Evolutionary conservation across 1,284 basidiomycete species (phyloP), one percentile per base, ranked within the genome.

Genomic region (Ganoderma multipileum): DNA sequence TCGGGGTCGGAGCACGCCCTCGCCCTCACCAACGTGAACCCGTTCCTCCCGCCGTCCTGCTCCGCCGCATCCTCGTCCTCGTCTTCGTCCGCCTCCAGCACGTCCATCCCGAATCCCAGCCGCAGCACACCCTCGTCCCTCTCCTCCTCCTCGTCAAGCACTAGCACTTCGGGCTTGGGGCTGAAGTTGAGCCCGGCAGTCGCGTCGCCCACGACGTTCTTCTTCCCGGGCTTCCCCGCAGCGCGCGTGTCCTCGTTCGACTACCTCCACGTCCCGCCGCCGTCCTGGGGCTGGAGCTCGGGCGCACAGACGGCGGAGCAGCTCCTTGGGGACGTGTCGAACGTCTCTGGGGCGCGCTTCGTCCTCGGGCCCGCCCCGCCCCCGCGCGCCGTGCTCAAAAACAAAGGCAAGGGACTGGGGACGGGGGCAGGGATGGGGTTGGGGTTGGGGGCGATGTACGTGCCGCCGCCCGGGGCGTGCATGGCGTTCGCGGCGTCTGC

Each of bases 191-290:
- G 38, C 58, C 39, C 58, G n/a, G 23, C 58, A 6, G 23, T 26
- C 33, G 58, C 58, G 38, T 60, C 58, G 12, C 58, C 58, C 38
- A 38, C 58, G 23, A 14, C 36, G 38, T 39, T 60, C 58, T 60
- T 39, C 23, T 60, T 60, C 39, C 58, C 58, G 23, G 12, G 58
- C 39, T 42, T 60, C 58, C 23, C 58, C 12, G n/a, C 8, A 14
- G 52, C 52, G 52, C 18, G 52, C 26, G 16, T 55, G 28, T 55
- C 52, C 52, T 33, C 52, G 52, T 33, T 55, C 52, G 52, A 55
- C 52, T 33, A 33, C 52, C 52, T 55, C 52, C 26, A 55, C 52
- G 52, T 55, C 18, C 52, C 52, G 28, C 52, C 52, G 52, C 52
- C 52, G 28, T 55, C 16, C 28, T 55, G 30, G 26, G 52, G 33